Base-by-base conservation (phyloP, 768 basidiomycete genomes). In the Kwoniella pini region DNA sequence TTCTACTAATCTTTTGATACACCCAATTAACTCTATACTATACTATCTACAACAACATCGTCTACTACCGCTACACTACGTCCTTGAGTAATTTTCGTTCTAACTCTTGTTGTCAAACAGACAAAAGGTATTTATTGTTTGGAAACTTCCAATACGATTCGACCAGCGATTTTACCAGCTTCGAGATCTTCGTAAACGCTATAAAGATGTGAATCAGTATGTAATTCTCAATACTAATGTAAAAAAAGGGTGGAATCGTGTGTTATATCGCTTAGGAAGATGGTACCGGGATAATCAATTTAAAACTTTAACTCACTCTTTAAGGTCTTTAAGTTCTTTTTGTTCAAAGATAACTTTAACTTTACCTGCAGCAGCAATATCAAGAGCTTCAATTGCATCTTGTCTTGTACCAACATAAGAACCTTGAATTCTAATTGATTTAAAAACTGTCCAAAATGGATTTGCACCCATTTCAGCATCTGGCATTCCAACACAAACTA, bases 401-500 rank as follows among this genome's bases (percentile, higher is more conserved):
- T 91, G 90, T 83, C 78, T 82, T 82, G 81, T 81, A 38, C 70
- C 80, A 54, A 82, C 82, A 69, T 81, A 81, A 22, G 74, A 76
- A 27, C 80, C 80, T 45, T 79, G 69, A 60, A 81, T 60, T 44
- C 71, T 67, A 51, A 78, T 78, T 15, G 70, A 67, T 49, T 78
- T 70, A 68, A 80, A 75, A 64, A 79, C 76, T 10, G 74, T 73
- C 59, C 57, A 63, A 68, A 79, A 77, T 64, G 71, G 67, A 22
- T 77, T 82, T 1, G 86, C 85, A 33, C 53, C 56, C 24, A 66
- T 60, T 11, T 48, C 54, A 28, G 84, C 81, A 0, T 77, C 82
- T 1, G 90, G 90, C 0, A 92, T 79, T 24, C 90, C 90, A 49
- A 93, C 88, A 17, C 87, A 55, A 82, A 92, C 88, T 54, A 92